Evolutionary conservation across 2,329 filamentous ascomycete species (phyloP), one percentile per base, ranked within the genome.

Genomic region (Cordyceps fumosorosea): DNA sequence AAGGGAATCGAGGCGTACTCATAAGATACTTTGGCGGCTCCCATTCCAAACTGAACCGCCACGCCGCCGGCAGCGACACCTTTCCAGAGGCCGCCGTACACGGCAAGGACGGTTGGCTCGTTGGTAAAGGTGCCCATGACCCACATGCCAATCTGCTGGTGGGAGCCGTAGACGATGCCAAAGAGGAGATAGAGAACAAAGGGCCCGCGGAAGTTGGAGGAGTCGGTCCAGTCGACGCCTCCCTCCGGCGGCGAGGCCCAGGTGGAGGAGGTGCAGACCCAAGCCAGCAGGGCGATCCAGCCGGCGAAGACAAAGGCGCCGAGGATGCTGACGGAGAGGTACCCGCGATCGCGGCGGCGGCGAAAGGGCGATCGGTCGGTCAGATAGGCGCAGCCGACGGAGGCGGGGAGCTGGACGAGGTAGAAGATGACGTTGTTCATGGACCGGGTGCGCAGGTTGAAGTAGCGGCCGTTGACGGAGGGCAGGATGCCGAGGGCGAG

Each of bases 81-180:
- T 22, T 64, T 65, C 40, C 62, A 66, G 6, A 63, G 54, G 8
- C 64, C 64, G 22, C 60, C 64, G 29, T 62, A 64, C 11, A 59
- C 50, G 44, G 65, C 62, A 8, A 65, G 52, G 16, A 55, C 59
- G 20, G 58, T 63, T 3, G 65, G 65, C 22, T 66, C 64, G 24
- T 66, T 66, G 24, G 65, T 64, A 54, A 66, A 64, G 18, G 65
- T 54, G 10, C 65, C 62, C 32, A 66, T 63, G 26, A 65, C 62
- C 54, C 62, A 66, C 54, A 63, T 62, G 12, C 56, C 62, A 18
- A 62, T 58, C 18, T 65, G 59, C 24, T 65, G 64, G 45, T 62
- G 59, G 22, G 55, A 65, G 53, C 60, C 56, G 51, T 64, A 66
- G 8, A 65, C 24, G 18, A 58, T 60, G 20, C 65, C 65, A 26